Conservation (phyloP, 495 filamentous ascomycete genomes). For the Bacidia rubella region DNA sequence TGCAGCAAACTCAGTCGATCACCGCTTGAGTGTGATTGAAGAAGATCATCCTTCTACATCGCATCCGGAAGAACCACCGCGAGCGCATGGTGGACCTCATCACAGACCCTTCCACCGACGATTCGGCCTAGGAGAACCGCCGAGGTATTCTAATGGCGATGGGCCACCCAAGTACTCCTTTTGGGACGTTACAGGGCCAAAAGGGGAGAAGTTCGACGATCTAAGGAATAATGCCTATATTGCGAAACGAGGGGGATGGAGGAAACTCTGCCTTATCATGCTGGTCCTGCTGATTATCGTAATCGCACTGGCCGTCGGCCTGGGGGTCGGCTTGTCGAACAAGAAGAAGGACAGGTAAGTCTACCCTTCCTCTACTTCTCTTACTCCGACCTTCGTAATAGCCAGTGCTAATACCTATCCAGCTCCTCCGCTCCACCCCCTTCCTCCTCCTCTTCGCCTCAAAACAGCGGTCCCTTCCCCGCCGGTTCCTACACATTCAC, state of each 20-base stretch:
- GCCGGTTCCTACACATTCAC: slow-evolving; percentile 39
- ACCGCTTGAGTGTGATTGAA: slow-evolving; percentile 18
- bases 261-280: slow-evolving; percentile 19
- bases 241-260: slow-evolving; percentile 29
- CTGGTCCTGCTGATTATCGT: slow-evolving; percentile 22
- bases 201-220: slow-evolving; percentile 20
- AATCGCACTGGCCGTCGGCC: slow-evolving; percentile 30
- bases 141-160: slow-evolving; percentile 10
- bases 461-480: slow-evolving; percentile 29
- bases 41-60: slow-evolving; percentile 13
- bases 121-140: slow-evolving; percentile 18
- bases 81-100: slow-evolving; percentile 3
- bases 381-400: neutral
- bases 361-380: neutral
- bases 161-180: slow-evolving; percentile 15
- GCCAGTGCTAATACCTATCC: neutral
- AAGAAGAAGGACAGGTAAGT: slow-evolving; percentile 12
- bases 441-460: slow-evolving; percentile 8
- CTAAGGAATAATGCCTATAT: slow-evolving; percentile 19
- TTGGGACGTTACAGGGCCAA: slow-evolving; percentile 18
- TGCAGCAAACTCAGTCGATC: slow-evolving; percentile 11
- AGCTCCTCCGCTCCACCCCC: slow-evolving; percentile 3
- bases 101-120: slow-evolving; percentile 16
- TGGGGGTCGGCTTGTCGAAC: slow-evolving; percentile 31
- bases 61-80: neutral